These are phyloP conservation scores for Juglanconis juglandina DNA, from an alignment of 2,329 filamentous ascomycete species.

Conservation along the genomic window DNA sequence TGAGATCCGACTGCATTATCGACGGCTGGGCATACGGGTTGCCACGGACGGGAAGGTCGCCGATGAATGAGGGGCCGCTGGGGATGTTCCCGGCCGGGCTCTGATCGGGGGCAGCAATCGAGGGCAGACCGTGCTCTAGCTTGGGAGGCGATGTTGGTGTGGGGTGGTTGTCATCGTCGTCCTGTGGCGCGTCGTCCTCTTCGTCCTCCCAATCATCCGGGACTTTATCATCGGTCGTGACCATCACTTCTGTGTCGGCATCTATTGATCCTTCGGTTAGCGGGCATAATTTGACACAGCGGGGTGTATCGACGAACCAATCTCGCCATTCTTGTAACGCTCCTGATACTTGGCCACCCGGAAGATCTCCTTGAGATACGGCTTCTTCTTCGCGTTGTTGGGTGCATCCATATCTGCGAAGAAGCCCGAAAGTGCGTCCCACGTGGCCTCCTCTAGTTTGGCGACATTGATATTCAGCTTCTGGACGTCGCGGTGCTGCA, in stretches of 20 bases:
- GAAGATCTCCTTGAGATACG: constrained; percentile 59
- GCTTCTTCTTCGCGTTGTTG: constrained; percentile 52
- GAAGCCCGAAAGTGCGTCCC: constrained; percentile 55
- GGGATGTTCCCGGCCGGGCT: constrained; percentile 31
- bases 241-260: constrained; percentile 43
- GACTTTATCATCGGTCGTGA: constrained; percentile 51
- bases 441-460: constrained; percentile 57
- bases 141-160: constrained; percentile 35
- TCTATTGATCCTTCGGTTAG: constrained; percentile 32
- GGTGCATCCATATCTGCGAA: constrained; percentile 54
- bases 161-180: constrained; percentile 38
- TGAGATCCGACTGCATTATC: constrained; percentile 41
- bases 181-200: constrained; percentile 36
- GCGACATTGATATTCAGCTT: constrained; percentile 51
- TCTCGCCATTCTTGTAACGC: constrained; percentile 51
- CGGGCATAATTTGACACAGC: background rate
- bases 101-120: constrained; percentile 34
- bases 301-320: constrained; percentile 42
- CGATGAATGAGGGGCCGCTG: constrained; percentile 28
- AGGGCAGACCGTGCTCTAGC: constrained; percentile 31
- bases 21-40: constrained; percentile 35
- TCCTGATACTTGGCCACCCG: constrained; percentile 57
- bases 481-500: constrained; percentile 49
- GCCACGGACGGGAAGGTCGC: constrained; percentile 42
- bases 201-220: constrained; percentile 45